phyloP scores from a whole-genome alignment of 441 rosid species.

The Jatropha multifida region DNA sequence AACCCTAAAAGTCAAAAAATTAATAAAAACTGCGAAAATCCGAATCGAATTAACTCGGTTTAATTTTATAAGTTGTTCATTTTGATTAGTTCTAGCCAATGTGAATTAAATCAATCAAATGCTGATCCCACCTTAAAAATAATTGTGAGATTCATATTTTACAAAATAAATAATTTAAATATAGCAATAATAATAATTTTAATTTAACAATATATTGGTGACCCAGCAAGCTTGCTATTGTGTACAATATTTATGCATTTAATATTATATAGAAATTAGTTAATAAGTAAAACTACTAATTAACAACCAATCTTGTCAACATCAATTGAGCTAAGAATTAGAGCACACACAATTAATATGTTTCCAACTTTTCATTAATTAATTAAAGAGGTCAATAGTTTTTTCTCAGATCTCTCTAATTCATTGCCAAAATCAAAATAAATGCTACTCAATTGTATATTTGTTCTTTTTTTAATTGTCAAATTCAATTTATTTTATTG shows the following conservation, averaged over 20 bases:
- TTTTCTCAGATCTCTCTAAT: neutral
- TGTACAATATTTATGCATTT: neutral
- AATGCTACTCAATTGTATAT: neutral
- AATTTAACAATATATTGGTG: neutral
- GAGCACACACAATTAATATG: neutral
- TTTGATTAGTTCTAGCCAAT: too few relatives aligned
- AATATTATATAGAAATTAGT: neutral
- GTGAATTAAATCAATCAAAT: too few relatives aligned
- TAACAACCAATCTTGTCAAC: neutral
- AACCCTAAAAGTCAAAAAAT: too few relatives aligned
- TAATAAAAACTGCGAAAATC: too few relatives aligned
- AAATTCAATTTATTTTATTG: too few relatives aligned
- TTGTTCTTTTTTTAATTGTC: neutral
- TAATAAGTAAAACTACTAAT: neutral
- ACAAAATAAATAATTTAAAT: too few relatives aligned
- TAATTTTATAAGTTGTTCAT: too few relatives aligned
- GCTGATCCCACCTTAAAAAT: too few relatives aligned
- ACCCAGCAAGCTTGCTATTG: neutral
- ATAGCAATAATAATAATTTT: neutral
- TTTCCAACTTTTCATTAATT: neutral
- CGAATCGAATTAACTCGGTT: too few relatives aligned
- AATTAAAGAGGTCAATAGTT: neutral
- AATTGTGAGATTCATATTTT: too few relatives aligned
- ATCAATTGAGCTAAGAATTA: neutral
- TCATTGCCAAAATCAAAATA: neutral